Evolutionary conservation across 495 filamentous ascomycete species (phyloP), one percentile per base, ranked within the genome.

Genomic region (Hypoxylon fuscum): DNA sequence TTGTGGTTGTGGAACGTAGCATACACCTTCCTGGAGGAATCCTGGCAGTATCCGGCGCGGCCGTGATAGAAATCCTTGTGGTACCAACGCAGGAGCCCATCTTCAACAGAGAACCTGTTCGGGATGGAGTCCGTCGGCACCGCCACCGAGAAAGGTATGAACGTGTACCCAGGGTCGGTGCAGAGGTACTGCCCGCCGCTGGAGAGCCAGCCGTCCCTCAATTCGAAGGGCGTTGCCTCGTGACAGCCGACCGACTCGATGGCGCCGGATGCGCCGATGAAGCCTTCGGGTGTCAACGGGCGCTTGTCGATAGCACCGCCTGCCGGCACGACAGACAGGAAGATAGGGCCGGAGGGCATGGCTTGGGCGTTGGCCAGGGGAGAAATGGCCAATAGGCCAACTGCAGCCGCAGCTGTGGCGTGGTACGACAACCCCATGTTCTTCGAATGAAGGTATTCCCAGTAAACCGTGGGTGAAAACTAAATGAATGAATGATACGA

Each of bases 401-500:
- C 62, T n/a, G 72, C 43, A 23, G 68, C 71, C 38, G 53, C 57
- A 21, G 59, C 38, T 45, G 54, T 64, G 55, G 56, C 46, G 38
- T 38, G 62, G 7, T 48, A 14, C 15, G 53, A 63, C 34, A 59
- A 46, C 37, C 49, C 62, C 73, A 75, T 74, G 34, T 52, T 68
- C 17, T 5, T 11, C 3, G 18, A 63, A 45, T 45, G 61, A 57
- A 12, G 1, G 46, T 60, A 53, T 44, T 63, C 14, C 12, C 12
- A 38, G 40, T 15, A 4, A 23, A 38, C n/a, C 9, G 49, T 41
- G 5, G n/a, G 15, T 18, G 2, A 18, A 43, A 14, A 8, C 15
- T 35, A 12, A 12, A 17, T 45, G 15, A 17, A 9, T 14, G 10
- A 46, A n/a, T 21, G 17, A 3, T 15, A 25, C 22, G 40, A 34